phyloP scores from a whole-genome alignment of 768 basidiomycete genomes.

The Favolaschia claudopus region DNA sequence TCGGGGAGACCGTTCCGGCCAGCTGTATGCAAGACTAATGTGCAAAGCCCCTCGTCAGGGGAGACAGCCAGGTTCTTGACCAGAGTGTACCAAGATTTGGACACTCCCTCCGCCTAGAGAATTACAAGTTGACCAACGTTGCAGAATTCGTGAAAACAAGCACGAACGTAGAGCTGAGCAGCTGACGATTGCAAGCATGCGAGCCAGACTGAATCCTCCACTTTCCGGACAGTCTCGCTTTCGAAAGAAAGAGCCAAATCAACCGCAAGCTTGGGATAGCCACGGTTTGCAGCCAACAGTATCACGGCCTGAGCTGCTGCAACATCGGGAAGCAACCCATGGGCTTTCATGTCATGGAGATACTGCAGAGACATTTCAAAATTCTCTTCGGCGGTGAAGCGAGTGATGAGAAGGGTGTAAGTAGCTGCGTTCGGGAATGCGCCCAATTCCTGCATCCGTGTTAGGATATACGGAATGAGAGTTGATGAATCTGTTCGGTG shows the following conservation, averaged over 20 bases:
- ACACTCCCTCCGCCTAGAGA: slow-evolving; percentile 70
- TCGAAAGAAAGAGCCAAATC: slow-evolving; percentile 75
- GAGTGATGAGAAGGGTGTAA: slow-evolving; percentile 61
- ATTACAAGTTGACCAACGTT: neutral
- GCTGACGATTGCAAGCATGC: slow-evolving; percentile 72
- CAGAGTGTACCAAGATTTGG: slow-evolving; percentile 65
- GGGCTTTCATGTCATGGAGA: slow-evolving; percentile 63
- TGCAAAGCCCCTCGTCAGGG: slow-evolving; percentile 79
- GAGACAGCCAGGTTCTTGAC: slow-evolving; percentile 58
- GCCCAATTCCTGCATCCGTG: slow-evolving; percentile 59
- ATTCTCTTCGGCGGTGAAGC: slow-evolving; percentile 54
- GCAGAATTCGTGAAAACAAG: neutral
- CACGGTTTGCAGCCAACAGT: slow-evolving; percentile 56
- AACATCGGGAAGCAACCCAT: slow-evolving; percentile 58
- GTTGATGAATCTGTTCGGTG: slow-evolving; percentile 47
- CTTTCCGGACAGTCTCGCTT: slow-evolving; percentile 53
- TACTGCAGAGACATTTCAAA: slow-evolving; percentile 72
- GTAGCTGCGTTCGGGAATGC: slow-evolving; percentile 60
- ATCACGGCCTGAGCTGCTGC: slow-evolving; percentile 61
- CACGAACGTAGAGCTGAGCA: slow-evolving; percentile 70
- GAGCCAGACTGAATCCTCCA: slow-evolving; percentile 68
- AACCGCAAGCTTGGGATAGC: slow-evolving; percentile 71
- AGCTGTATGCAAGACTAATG: slow-evolving; percentile 75
- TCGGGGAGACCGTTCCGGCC: slow-evolving; percentile 76
- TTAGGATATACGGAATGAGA: slow-evolving; percentile 56